Conservation (phyloP, 352 stramenopile genomes). For the Globisporangium spiculum region DNA sequence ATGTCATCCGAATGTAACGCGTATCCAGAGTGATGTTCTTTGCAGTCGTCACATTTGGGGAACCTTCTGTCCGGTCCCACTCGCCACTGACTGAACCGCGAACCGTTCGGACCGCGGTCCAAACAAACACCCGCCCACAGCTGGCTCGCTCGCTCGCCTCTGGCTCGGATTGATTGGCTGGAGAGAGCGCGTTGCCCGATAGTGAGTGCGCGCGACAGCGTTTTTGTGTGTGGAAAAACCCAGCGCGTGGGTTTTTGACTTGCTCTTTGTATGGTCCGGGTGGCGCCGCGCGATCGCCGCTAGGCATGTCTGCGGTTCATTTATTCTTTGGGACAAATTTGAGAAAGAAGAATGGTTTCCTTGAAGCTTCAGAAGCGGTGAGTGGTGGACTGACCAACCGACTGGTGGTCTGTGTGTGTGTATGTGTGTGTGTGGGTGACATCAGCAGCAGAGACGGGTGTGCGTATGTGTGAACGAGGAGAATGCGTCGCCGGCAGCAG, state of each 20-base stretch:
- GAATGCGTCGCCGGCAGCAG: not conserved
- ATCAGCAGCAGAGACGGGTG: not conserved
- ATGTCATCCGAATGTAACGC: not conserved
- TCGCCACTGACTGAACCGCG: not conserved
- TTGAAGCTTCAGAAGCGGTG: slow-evolving; percentile 90
- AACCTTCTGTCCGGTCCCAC: slow-evolving; percentile 9
- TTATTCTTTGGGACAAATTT: slow-evolving; percentile 87
- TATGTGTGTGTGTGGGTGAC: not conserved
- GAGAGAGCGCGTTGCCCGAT: slow-evolving; percentile 7
- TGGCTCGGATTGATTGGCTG: slow-evolving; percentile 20
- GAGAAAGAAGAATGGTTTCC: slow-evolving; percentile 85
- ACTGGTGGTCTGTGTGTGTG: not conserved
- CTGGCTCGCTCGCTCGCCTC: not conserved
- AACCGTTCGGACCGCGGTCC: slow-evolving; percentile 8
- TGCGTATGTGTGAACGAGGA: not conserved
- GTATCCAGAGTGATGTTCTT: not conserved
- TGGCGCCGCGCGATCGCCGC: not conserved
- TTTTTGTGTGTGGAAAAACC: slow-evolving; percentile 12
- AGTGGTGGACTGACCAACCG: slow-evolving; percentile 21
- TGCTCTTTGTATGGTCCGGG: slow-evolving; percentile 19
- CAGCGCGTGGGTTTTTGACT: slow-evolving; percentile 10
- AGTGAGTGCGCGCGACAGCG: not conserved
- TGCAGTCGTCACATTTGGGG: not conserved
- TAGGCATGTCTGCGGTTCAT: slow-evolving; percentile 17
- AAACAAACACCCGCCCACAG: not conserved